These are phyloP conservation scores for Pontederia paniculata DNA, from an alignment of 176 grass and related monocot genomes.

Conservation along the genomic window DNA sequence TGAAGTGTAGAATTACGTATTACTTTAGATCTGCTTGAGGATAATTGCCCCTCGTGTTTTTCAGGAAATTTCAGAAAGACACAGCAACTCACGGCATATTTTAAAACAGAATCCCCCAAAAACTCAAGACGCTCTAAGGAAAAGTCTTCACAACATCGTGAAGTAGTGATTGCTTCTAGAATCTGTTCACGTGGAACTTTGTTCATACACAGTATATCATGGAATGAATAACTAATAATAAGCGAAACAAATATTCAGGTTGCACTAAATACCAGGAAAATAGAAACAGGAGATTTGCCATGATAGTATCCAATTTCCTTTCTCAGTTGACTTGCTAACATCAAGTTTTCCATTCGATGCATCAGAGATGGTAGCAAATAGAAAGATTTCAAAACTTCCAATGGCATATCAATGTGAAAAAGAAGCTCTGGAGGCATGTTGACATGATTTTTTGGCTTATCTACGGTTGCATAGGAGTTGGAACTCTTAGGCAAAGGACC, in stretches of 20 bases:
- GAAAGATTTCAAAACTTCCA: constrained; percentile 64
- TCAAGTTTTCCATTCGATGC: constrained; percentile 69
- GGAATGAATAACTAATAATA: background rate
- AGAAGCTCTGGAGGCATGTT: constrained; percentile 91
- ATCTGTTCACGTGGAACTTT: constrained; percentile 40
- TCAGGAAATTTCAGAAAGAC: constrained; percentile 68
- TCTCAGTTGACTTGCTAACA: constrained; percentile 72
- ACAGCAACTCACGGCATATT: constrained; percentile 63
- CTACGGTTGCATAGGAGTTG: constrained; percentile 10
- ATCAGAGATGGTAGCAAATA: constrained; percentile 90
- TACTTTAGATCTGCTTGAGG: constrained; percentile 38
- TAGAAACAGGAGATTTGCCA: constrained; percentile 43
- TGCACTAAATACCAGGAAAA: constrained; percentile 38
- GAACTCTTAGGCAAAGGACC: constrained; percentile 32
- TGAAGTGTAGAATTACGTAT: constrained; percentile 82
- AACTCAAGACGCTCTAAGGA: constrained; percentile 88
- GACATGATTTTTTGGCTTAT: constrained; percentile 39
- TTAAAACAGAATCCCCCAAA: constrained; percentile 77
- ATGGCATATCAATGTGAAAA: constrained; percentile 54
- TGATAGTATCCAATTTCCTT: constrained; percentile 49
- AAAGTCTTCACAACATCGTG: constrained; percentile 79
- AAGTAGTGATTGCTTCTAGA: constrained; percentile 75
- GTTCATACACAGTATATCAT: constrained; percentile 2
- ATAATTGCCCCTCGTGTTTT: constrained; percentile 61
- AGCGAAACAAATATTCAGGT: background rate